Evolutionary conservation across 2,329 filamentous ascomycete genomes (phyloP).

Genomic region (Waltergamsia citrina): DNA sequence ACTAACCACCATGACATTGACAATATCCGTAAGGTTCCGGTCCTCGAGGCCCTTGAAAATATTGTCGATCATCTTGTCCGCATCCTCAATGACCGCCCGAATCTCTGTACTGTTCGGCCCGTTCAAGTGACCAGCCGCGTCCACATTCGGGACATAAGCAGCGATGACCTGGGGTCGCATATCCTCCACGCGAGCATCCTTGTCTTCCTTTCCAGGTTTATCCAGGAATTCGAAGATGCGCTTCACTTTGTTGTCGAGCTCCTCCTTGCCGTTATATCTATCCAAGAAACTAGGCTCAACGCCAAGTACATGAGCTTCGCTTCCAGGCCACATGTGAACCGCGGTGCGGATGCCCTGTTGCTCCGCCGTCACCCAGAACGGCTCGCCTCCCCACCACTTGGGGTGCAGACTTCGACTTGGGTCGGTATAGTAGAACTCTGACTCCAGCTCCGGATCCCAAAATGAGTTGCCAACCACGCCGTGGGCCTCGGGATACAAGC

Average conservation of each 20-base stretch:
- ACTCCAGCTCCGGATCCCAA: conserved; percentile 70
- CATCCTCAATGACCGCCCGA: conserved; percentile 62
- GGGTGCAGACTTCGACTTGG: conserved; percentile 65
- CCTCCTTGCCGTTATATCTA: conserved; percentile 71
- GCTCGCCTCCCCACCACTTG: conserved; percentile 94
- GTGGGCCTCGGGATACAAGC: conserved; percentile 85
- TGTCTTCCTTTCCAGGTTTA: conserved; percentile 60
- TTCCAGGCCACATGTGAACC: conserved; percentile 98
- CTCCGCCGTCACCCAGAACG: conserved; percentile 90
- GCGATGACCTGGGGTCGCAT: conserved; percentile 84
- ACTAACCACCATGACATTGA: conserved; percentile 93
- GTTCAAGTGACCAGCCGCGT: conserved; percentile 75
- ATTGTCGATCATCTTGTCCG: conserved; percentile 71
- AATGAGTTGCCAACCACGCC: conserved; percentile 92
- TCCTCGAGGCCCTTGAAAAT: conserved; percentile 68
- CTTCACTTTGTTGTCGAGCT: conserved; percentile 64
- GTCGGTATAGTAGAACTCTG: conserved; percentile 85
- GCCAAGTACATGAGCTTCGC: conserved; percentile 74
- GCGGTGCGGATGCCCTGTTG: conserved; percentile 67
- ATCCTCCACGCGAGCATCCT: conserved; percentile 32
- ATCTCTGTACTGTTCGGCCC: conserved; percentile 96
- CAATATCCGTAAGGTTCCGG: conserved; percentile 78
- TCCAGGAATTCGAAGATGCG: conserved; percentile 79
- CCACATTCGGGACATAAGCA: conserved; percentile 89
- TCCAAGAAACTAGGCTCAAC: conserved; percentile 74